Percentiles rank a stretch among this genome's conserved stretches.
phyloP scores from a whole-genome alignment of 169 alveolate species.

The Plasmodium berghei region DNA sequence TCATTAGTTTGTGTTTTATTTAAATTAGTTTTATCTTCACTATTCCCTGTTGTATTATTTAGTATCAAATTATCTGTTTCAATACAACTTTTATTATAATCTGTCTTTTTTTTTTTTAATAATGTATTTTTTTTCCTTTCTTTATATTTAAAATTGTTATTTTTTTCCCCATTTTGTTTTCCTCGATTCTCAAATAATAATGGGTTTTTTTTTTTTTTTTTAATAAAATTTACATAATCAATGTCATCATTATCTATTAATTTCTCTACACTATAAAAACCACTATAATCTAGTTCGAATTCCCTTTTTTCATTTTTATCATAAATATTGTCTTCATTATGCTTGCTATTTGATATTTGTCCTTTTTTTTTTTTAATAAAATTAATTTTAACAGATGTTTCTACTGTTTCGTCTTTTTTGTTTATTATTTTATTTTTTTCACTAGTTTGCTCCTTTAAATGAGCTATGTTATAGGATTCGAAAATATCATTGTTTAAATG shows the following conservation, averaged over 20 bases:
- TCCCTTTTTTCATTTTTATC: constrained; percentile 17
- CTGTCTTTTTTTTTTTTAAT: constrained; percentile 5
- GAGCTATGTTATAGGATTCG: constrained; percentile 16
- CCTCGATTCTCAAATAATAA: not conserved
- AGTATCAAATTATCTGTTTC: too few relatives aligned
- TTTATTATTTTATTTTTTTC: not conserved
- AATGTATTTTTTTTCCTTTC: constrained; percentile 9
- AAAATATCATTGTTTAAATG: constrained; percentile 25
- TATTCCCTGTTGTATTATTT: too few relatives aligned
- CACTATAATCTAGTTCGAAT: constrained; percentile 56
- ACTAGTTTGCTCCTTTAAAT: constrained; percentile 9
- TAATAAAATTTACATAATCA: not conserved
- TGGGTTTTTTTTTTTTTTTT: not conserved
- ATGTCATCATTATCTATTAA: constrained; percentile 1
- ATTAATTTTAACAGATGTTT: constrained; percentile 17
- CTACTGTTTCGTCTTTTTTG: not conserved
- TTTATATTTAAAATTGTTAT: not conserved
- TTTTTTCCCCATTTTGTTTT: not conserved
- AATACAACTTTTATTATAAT: not conserved
- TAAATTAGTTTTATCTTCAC: too few relatives aligned
- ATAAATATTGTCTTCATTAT: constrained; percentile 2
- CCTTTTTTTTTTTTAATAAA: constrained; percentile 9
- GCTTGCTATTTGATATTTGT: not conserved
- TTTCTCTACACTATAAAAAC: constrained; percentile 43
- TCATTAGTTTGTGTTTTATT: too few relatives aligned